Evolutionary conservation across 176 grass and related monocot genomes (phyloP), one percentile per base, ranked within the genome.

Genomic region (Chloris gayana): DNA sequence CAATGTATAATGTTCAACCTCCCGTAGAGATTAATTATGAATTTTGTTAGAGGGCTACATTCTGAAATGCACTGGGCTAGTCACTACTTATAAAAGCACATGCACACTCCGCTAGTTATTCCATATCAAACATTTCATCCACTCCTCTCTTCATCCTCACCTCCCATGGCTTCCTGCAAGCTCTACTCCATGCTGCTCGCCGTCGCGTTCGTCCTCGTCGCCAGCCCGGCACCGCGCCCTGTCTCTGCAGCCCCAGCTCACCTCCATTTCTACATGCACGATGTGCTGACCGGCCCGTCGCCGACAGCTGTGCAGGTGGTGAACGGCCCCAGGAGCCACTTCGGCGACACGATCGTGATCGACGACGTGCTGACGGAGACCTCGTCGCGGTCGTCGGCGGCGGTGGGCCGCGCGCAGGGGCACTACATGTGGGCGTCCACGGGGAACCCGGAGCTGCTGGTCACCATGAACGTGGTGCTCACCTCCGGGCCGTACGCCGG

Each of bases 191-290:
- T 38, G 29, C 6, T 41, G 22, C 19, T 57, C 0, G 46, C 63
- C 3, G 4, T 59, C 29, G 9, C 25, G 21, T 14, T 49, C 1
- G 0, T 27, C 37, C 25, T 62, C 74, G 30, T 41, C 54, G 65
- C 42, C 39, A 29, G 42, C 42, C 74, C 51, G 5, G 53, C 41
- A 8, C 9, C 21, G 7, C 25, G 60, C 8, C 71, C 25, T 7
- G 81, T 1, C 2, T 60, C 61, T 17, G 72, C 46, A 17, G 49
- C 62, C 2, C 44, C 81, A 5, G 69, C 75, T 15, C 82, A 82
- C 78, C 77, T 89, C 39, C 82, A 81, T 72, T 58, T 89, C 27
- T 89, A 85, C 78, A 80, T 85, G 82, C 87, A 85, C 78, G 77
- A 89, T 72, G 49, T 72, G 19, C 51, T 39, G 22, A 72, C 50